phyloP scores from a whole-genome alignment of 306 rosid genomes.

The Lathyrus tuberosus region DNA sequence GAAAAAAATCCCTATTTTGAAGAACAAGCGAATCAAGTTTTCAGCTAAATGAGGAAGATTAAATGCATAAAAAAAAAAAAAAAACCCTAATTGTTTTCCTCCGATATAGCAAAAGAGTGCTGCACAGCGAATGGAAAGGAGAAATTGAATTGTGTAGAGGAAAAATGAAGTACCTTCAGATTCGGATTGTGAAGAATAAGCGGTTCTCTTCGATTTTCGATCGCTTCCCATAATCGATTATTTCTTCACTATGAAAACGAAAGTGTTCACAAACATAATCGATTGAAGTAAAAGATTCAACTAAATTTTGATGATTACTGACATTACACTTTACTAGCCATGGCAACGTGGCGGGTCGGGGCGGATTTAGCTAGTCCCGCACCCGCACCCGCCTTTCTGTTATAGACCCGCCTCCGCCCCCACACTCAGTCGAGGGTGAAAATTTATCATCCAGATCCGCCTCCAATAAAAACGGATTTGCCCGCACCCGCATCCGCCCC shows the following conservation, averaged over 20 bases:
- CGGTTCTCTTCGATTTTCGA: constrained; percentile 57
- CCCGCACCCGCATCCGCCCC: too few relatives aligned
- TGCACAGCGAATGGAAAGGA: neutral
- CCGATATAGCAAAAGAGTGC: neutral
- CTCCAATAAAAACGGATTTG: too few relatives aligned
- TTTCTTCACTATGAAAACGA: neutral
- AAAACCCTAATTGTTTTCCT: neutral
- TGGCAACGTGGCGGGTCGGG: too few relatives aligned
- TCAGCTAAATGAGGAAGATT: constrained; percentile 14
- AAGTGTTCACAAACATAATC: neutral
- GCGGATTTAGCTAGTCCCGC: too few relatives aligned
- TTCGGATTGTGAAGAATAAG: constrained; percentile 56
- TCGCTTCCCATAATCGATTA: constrained; percentile 80
- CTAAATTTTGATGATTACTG: neutral
- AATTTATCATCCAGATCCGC: too few relatives aligned
- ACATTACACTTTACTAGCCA: too few relatives aligned
- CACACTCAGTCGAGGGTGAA: too few relatives aligned
- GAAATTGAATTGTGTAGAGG: neutral
- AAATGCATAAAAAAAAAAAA: neutral
- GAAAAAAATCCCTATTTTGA: constrained; percentile 13
- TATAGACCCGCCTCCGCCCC: too few relatives aligned
- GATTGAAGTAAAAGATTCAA: neutral
- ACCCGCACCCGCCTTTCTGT: too few relatives aligned
- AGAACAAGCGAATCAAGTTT: neutral
- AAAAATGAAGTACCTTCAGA: constrained; percentile 58